phyloP scores from a whole-genome alignment of 75 land plant genomes.

The Selaginella moellendorffii region DNA sequence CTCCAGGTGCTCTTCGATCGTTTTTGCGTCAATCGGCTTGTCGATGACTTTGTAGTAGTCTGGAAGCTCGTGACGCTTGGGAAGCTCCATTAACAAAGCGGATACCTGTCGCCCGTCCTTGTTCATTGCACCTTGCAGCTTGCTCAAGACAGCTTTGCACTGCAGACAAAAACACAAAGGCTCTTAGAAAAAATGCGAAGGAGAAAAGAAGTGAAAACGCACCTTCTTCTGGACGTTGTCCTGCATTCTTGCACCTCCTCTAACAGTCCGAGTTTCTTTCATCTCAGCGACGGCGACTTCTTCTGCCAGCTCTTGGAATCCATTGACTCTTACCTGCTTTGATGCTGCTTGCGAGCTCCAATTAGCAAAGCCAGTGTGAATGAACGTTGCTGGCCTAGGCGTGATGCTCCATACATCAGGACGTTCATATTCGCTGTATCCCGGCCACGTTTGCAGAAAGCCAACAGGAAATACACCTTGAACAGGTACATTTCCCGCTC shows the following conservation, averaged over 20 bases:
- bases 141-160: slow-evolving; percentile 88
- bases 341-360: background rate
- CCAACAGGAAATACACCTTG: background rate
- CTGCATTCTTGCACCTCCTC: slow-evolving; percentile 36
- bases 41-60: slow-evolving; percentile 27
- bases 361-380: background rate
- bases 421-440: background rate
- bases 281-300: background rate
- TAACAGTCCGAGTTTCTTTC: background rate
- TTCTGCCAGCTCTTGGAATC: background rate
- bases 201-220: background rate
- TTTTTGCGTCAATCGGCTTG: slow-evolving; percentile 44
- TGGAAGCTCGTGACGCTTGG: slow-evolving; percentile 48
- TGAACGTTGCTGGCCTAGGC: background rate
- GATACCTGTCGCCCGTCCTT: slow-evolving; percentile 70
- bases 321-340: background rate
- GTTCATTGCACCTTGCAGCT: slow-evolving; percentile 62
- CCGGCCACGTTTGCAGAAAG: background rate
- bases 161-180: slow-evolving; percentile 19
- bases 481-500: background rate
- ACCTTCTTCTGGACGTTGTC: slow-evolving; percentile 85
- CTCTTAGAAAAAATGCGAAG: background rate
- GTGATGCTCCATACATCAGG: background rate
- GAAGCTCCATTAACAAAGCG: slow-evolving; percentile 57
- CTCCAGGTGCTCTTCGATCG: slow-evolving; percentile 68